A percentile compares a stretch with the other conserved stretches of the same genome.
These are phyloP conservation scores for Xylaria longipes DNA, from an alignment of 495 filamentous ascomycete species.

Conservation along the genomic window DNA sequence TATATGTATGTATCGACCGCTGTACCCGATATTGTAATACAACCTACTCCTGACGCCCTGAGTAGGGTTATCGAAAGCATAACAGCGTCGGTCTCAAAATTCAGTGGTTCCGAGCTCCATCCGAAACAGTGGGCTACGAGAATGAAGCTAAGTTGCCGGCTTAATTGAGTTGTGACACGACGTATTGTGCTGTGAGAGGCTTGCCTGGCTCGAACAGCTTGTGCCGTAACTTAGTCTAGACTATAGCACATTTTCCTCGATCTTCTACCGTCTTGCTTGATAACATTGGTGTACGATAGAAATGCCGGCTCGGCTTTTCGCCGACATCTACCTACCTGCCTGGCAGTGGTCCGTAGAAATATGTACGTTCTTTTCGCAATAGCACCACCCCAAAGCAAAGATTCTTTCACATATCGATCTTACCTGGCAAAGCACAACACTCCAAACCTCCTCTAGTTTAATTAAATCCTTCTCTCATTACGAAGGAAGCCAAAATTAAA, in stretches of 20 bases:
- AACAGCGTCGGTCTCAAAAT: background rate
- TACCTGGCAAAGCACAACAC: background rate
- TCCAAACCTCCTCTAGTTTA: too few species aligned
- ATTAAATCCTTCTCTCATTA: background rate
- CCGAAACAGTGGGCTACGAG: background rate
- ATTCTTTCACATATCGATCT: background rate
- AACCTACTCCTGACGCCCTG: background rate
- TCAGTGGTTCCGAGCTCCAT: background rate
- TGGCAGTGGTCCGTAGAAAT: background rate
- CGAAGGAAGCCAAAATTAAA: background rate
- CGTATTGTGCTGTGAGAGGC: background rate
- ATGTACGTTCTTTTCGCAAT: background rate
- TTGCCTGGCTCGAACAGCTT: background rate
- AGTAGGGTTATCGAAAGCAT: background rate
- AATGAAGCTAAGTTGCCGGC: background rate
- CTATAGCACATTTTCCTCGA: background rate
- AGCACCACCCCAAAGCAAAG: background rate
- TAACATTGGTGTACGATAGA: background rate
- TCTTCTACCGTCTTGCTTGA: background rate
- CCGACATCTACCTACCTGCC: background rate
- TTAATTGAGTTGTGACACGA: conserved; percentile 2
- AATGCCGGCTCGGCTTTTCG: background rate
- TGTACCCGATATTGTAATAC: background rate
- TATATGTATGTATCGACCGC: background rate
- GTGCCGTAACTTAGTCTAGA: background rate